Evolutionary conservation across 345 rosid genomes (phyloP).

Genomic region (Ceriops zippeliana): DNA sequence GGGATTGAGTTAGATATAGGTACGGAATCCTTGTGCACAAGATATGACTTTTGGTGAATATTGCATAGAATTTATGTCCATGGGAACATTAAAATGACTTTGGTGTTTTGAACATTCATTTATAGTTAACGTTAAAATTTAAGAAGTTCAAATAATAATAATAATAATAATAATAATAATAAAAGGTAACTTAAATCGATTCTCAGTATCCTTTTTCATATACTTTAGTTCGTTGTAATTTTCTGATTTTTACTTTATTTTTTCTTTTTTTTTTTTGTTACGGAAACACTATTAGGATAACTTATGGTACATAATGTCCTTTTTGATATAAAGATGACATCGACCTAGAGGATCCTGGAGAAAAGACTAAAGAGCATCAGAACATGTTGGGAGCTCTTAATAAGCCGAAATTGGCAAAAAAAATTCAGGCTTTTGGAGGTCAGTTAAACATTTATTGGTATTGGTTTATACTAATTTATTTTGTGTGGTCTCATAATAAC

Average conservation of each 20-base stretch:
- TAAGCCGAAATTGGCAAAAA: constrained; percentile 71
- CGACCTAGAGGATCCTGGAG: constrained; percentile 51
- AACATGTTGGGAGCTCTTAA: constrained; percentile 57
- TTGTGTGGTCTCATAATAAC: neutral
- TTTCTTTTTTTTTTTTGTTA: neutral
- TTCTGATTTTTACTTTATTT: neutral
- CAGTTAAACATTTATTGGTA: constrained; percentile 7
- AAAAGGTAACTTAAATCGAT: neutral
- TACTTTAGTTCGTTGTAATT: neutral
- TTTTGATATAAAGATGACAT: constrained; percentile 61
- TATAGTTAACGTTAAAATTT: neutral
- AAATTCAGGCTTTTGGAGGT: constrained; percentile 64
- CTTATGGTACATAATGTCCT: neutral
- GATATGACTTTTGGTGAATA: neutral
- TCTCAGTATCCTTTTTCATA: neutral
- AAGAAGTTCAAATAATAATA: neutral
- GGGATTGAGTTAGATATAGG: constrained; percentile 62
- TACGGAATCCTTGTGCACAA: constrained; percentile 17
- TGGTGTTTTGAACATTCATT: neutral
- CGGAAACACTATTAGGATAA: neutral
- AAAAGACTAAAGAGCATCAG: constrained; percentile 57
- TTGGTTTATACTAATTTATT: neutral
- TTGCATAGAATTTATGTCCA: neutral
- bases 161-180: neutral
- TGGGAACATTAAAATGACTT: neutral